Percentiles rank a stretch among this genome's conserved stretches.
Conservation (phyloP, 2,329 filamentous ascomycete genomes). For the Moelleriella libera region DNA sequence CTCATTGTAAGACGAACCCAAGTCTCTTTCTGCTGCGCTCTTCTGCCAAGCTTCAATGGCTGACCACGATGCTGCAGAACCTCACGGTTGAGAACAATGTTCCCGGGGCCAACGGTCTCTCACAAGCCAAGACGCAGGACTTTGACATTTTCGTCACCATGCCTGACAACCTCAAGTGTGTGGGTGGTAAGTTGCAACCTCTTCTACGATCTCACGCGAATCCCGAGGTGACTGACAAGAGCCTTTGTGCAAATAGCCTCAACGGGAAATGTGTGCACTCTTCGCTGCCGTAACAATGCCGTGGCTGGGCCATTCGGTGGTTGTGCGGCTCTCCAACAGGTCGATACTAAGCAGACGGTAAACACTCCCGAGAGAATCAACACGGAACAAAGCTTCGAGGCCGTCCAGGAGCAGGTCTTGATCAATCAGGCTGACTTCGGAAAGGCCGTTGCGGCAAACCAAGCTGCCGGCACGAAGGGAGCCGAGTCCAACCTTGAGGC, state of each 20-base stretch:
- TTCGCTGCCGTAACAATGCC: constrained; percentile 45
- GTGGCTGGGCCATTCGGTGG: constrained; percentile 42
- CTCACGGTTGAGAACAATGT: constrained; percentile 44
- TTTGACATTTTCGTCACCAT: constrained; percentile 22
- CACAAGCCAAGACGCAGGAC: constrained; percentile 37
- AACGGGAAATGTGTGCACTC: constrained; percentile 43
- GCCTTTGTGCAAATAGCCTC: constrained; percentile 17
- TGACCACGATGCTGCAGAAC: constrained; percentile 7
- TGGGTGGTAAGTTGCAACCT: constrained; percentile 27
- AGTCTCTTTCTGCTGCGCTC: not conserved
- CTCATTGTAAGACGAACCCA: constrained; percentile 1
- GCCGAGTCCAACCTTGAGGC: too few relatives aligned
- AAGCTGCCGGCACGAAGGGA: constrained; percentile 4
- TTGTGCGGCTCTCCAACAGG: constrained; percentile 43
- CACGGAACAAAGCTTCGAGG: constrained; percentile 29
- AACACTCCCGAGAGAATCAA: constrained; percentile 30
- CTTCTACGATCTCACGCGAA: not conserved
- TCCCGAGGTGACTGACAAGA: too few relatives aligned
- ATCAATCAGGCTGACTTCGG: constrained; percentile 36
- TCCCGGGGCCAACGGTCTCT: constrained; percentile 42
- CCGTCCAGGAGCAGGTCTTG: constrained; percentile 31
- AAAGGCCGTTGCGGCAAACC: constrained; percentile 23
- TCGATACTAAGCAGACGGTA: constrained; percentile 22
- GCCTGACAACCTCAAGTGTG: constrained; percentile 33
- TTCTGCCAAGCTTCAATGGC: not conserved